These are phyloP conservation scores for Conticribra weissflogii DNA, from an alignment of 108 stramenopile species.

Conservation along the genomic window DNA sequence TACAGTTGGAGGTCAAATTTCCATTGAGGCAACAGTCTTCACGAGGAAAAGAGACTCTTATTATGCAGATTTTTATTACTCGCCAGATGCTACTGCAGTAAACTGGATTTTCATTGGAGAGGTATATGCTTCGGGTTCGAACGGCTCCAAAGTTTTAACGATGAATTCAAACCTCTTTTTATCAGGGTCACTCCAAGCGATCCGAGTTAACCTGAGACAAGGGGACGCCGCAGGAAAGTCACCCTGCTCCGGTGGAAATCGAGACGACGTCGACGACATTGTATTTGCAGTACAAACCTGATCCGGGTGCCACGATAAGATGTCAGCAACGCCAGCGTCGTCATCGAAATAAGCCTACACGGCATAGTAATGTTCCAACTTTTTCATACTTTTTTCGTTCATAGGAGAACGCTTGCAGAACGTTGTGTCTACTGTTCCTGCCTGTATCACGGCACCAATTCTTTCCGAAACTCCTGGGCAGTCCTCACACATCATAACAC, in stretches of 20 bases:
- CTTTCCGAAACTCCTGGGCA: too few species aligned
- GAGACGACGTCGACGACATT: background rate
- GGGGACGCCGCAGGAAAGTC: background rate
- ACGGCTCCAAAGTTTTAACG: background rate
- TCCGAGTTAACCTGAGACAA: background rate
- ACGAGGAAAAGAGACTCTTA: background rate
- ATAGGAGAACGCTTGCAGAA: too few species aligned
- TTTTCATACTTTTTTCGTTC: too few species aligned
- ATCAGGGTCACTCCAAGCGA: background rate
- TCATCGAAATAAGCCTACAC: too few species aligned
- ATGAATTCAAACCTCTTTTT: background rate
- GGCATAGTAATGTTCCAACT: too few species aligned
- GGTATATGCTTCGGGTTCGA: background rate
- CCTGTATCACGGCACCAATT: too few species aligned
- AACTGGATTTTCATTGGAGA: constrained; percentile 10
- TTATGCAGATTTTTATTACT: constrained; percentile 6
- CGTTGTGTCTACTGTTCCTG: too few species aligned
- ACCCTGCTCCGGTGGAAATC: background rate
- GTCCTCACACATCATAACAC: too few species aligned
- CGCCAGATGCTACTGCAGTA: constrained; percentile 2
- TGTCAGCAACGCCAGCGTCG: too few species aligned
- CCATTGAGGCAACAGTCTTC: constrained; percentile 7
- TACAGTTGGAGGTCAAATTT: background rate
- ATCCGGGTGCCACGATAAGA: too few species aligned
- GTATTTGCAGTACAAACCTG: background rate